A percentile compares a stretch with the other conserved stretches of the same genome.
phyloP scores from a whole-genome alignment of 2,329 filamentous ascomycete genomes.

The Sordariomycetes sp. region DNA sequence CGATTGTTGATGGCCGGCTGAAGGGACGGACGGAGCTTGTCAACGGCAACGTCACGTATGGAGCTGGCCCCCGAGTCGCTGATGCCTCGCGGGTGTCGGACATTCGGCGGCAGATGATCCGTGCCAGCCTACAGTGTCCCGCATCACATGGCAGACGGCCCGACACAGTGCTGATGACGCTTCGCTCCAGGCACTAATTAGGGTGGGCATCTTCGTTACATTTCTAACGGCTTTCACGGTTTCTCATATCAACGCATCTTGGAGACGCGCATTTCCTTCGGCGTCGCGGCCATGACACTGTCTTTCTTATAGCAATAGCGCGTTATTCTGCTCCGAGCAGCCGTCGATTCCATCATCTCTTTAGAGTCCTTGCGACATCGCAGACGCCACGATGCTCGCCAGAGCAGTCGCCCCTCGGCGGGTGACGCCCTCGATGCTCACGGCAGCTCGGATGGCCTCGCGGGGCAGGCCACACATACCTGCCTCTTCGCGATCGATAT shows the following conservation, averaged over 20 bases:
- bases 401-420: slow-evolving; percentile 12
- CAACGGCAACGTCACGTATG: neutral
- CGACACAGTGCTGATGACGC: slow-evolving; percentile 2
- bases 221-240: too few relatives aligned
- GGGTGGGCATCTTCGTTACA: too few relatives aligned
- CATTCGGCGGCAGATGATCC: slow-evolving; percentile 3
- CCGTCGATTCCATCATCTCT: too few relatives aligned
- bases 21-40: neutral
- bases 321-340: neutral
- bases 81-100: too few relatives aligned
- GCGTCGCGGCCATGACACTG: too few relatives aligned
- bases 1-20: slow-evolving; percentile 10
- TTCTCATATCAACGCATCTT: too few relatives aligned
- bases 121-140: slow-evolving; percentile 1
- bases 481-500: slow-evolving; percentile 23
- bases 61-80: too few relatives aligned
- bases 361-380: neutral
- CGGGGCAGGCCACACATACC: too few relatives aligned
- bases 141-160: neutral
- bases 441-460: too few relatives aligned
- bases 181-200: too few relatives aligned
- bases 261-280: too few relatives aligned
- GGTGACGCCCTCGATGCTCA: slow-evolving; percentile 9
- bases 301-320: neutral
- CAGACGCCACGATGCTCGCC: slow-evolving; percentile 7